These are phyloP conservation scores for Annulohypoxylon stygium DNA, from an alignment of 495 filamentous ascomycete species.

Conservation along the genomic window DNA sequence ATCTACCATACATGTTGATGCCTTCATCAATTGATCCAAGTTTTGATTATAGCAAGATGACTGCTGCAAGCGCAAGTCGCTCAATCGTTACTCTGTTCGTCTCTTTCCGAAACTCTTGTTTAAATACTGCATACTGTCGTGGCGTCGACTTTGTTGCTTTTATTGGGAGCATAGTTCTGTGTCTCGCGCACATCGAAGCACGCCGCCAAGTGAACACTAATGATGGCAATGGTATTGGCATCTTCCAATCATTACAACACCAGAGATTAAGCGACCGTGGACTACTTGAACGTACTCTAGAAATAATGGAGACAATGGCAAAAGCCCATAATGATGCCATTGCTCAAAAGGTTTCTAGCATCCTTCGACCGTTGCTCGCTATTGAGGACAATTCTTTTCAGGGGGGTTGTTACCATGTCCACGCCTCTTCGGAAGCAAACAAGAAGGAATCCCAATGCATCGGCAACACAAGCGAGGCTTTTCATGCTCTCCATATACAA, in stretches of 20 bases:
- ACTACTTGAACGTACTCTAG: constrained; percentile 57
- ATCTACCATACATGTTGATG: constrained; percentile 55
- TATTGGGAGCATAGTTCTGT: constrained; percentile 52
- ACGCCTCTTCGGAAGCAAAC: constrained; percentile 22
- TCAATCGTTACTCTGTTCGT: constrained; percentile 56
- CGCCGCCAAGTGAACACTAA: constrained; percentile 30
- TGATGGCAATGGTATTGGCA: constrained; percentile 9
- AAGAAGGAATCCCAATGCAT: constrained; percentile 5
- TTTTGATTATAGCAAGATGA: constrained; percentile 55
- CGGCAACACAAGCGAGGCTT: constrained; percentile 15
- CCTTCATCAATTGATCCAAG: constrained; percentile 29
- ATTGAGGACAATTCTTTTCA: constrained; percentile 42
- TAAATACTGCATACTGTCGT: constrained; percentile 50
- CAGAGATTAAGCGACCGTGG: constrained; percentile 60
- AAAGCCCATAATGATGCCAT: constrained; percentile 12
- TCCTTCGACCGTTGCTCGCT: constrained; percentile 42
- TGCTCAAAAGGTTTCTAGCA: constrained; percentile 26
- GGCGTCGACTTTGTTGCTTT: constrained; percentile 57
- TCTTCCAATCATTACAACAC: constrained; percentile 55
- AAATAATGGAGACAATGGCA: constrained; percentile 53
- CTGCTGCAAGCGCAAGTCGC: constrained; percentile 55
- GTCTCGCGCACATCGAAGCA: constrained; percentile 53
- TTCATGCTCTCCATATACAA: constrained; percentile 25
- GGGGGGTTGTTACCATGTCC: constrained; percentile 19
- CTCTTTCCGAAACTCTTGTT: constrained; percentile 49